phyloP scores from a whole-genome alignment of 164 flowering plant genomes.

The Vitis vinifera region DNA sequence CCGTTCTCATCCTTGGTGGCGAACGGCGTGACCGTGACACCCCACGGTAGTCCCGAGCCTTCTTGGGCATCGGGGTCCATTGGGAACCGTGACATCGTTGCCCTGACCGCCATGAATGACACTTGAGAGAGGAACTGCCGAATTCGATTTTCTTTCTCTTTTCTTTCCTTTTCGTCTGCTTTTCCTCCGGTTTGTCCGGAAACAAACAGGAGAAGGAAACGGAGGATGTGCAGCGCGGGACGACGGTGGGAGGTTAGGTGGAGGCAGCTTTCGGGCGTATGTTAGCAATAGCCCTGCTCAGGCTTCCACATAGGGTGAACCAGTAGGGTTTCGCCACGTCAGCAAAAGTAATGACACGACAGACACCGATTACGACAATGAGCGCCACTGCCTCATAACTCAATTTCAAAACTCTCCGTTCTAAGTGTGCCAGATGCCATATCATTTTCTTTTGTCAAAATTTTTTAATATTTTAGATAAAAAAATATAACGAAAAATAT shows the following conservation, averaged over 20 bases:
- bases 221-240: neutral
- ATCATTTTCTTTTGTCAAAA: too few relatives aligned
- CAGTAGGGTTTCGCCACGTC: too few relatives aligned
- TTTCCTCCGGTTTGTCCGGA: neutral
- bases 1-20: conserved; percentile 80
- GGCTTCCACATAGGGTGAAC: too few relatives aligned
- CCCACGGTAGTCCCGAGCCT: conserved; percentile 85
- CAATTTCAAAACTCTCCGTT: too few relatives aligned
- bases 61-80: conserved; percentile 66
- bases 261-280: neutral
- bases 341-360: too few relatives aligned
- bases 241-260: neutral
- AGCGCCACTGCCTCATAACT: too few relatives aligned
- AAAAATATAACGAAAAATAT: too few relatives aligned
- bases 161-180: neutral
- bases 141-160: neutral
- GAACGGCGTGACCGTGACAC: conserved; percentile 82
- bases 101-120: conserved; percentile 72
- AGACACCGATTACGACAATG: too few relatives aligned
- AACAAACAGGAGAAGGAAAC: neutral
- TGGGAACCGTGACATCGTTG: conserved; percentile 80
- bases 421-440: too few relatives aligned
- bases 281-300: too few relatives aligned
- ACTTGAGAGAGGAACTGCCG: neutral
- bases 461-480: too few relatives aligned